Conservation (phyloP, 2,329 filamentous ascomycete genomes). For the Paecilomyces dactylethromorphus region DNA sequence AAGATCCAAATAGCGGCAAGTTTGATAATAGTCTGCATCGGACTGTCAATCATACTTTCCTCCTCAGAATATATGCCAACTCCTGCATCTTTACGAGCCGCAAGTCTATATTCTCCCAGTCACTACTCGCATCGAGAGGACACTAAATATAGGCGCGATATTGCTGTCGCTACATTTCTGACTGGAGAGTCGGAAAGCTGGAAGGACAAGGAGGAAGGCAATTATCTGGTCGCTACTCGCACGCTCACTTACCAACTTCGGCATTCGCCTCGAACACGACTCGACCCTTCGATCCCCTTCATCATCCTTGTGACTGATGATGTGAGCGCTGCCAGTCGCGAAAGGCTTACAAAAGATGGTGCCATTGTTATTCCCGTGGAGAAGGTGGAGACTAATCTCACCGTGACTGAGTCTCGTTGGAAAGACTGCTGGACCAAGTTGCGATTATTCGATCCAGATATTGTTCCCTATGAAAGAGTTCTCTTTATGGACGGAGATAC, state of each 20-base stretch:
- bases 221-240: slow-evolving; percentile 35
- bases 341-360: slow-evolving; percentile 30
- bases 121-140: neutral
- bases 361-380: slow-evolving; percentile 33
- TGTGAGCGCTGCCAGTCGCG: slow-evolving; percentile 22
- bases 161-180: slow-evolving; percentile 29
- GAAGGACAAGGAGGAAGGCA: slow-evolving; percentile 20
- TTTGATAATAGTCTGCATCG: neutral
- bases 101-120: neutral
- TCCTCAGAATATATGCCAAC: neutral
- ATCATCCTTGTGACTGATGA: slow-evolving; percentile 31
- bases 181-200: slow-evolving; percentile 18
- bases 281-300: slow-evolving; percentile 26
- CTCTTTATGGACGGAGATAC: slow-evolving; percentile 42
- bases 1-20: neutral
- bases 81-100: neutral
- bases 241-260: slow-evolving; percentile 37
- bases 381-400: slow-evolving; percentile 28
- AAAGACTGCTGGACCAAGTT: slow-evolving; percentile 41
- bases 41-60: neutral
- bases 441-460: slow-evolving; percentile 27
- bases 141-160: neutral
- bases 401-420: slow-evolving; percentile 22
- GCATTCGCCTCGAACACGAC: slow-evolving; percentile 29
- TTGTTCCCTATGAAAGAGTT: slow-evolving; percentile 35